Evolutionary conservation across 805 yeast species (phyloP), one percentile per base, ranked within the genome.

Genomic region (Nakazawaea populi): DNA sequence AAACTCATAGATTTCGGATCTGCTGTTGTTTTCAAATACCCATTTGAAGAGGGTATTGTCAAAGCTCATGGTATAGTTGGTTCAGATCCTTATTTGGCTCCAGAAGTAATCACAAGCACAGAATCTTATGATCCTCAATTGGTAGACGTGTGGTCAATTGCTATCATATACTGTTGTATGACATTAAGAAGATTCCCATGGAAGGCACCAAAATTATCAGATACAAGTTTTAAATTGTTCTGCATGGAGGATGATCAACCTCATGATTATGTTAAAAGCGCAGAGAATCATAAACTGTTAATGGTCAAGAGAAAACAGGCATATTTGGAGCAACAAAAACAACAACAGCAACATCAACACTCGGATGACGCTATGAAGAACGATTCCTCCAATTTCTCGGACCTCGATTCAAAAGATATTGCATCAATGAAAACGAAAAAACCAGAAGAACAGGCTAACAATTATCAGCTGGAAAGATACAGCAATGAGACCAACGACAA

Each of bases 161-260:
- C 89, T 24, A 87, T 87, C 36, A 87, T 87, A 30, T 87, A 83
- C 62, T 87, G 96, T 67, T 87, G 95, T 68, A 87, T 87, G 92
- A 85, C 89, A 56, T 71, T 87, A 54, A 83, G 87, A 67, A 76
- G 91, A 61, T 87, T 87, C 63, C 96, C 96, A 2, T 87, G 96
- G 96, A 87, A 87, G 64, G 87, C 84, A 1, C 95, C 96, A 10
- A 80, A 77, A 57, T 71, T 70, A 14, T 66, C 80, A 35, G 96
- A 87, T 65, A 83, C 84, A 55, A 83, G 89, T 58, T 87, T 81
- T 65, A 77, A 76, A 56, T 68, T 87, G 34, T 87, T 78, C 60
- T 78, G 82, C 46, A 65, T 78, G 75, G 74, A 71, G 5, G 94
- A 87, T 68, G 94, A 87, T 60, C 74, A 76, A 47, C 85, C 85